phyloP scores from a whole-genome alignment of 2,329 filamentous ascomycete species.

The Ceratocystis harringtonii region DNA sequence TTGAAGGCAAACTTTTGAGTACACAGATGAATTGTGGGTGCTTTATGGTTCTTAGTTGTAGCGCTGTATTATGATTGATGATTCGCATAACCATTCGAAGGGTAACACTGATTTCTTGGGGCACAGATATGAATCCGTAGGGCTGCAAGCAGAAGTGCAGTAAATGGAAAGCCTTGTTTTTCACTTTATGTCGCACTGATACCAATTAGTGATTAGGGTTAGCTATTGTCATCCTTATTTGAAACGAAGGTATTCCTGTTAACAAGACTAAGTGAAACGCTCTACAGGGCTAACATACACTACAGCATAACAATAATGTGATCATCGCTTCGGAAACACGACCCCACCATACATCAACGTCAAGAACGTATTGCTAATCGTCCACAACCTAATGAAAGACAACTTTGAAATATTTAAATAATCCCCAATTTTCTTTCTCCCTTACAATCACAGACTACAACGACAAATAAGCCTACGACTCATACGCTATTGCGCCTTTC shows the following conservation, averaged over 20 bases:
- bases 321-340: not conserved
- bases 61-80: not conserved
- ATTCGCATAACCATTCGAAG: not conserved
- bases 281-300: not conserved
- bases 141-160: too few species aligned
- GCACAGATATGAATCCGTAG: too few species aligned
- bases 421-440: not conserved
- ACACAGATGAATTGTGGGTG: not conserved
- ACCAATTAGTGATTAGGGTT: not conserved
- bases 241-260: not conserved
- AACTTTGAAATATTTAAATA: not conserved
- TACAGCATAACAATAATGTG: not conserved
- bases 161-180: too few species aligned
- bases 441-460: not conserved
- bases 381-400: not conserved
- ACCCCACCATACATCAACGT: not conserved
- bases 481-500: too few species aligned
- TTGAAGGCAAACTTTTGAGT: conserved; percentile 8
- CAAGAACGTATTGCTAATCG: not conserved
- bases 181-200: too few species aligned
- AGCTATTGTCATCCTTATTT: not conserved
- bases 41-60: not conserved
- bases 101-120: not conserved
- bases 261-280: not conserved
- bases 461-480: not conserved